Evolutionary conservation across 768 basidiomycete genomes (phyloP), one percentile per base, ranked within the genome.

Genomic region (Mycena kentingensis): DNA sequence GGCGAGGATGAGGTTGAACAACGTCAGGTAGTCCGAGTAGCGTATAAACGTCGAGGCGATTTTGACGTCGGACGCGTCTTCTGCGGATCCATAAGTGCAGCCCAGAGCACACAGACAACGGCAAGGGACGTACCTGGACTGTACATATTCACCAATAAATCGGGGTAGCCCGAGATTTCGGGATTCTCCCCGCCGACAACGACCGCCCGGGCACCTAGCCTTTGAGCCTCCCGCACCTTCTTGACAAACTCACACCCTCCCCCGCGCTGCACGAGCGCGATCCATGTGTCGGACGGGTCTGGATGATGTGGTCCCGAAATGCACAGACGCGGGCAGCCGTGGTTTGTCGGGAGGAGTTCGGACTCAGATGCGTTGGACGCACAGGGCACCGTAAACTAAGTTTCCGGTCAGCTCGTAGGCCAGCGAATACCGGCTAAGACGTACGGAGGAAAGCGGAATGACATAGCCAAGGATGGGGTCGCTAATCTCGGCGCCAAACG

Each of bases 31-130:
- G 60, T 93, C 89, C 31, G 88, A 80, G 60, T 85, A 88, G 45
- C 82, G 89, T 69, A 98, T 90, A 70, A 92, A 98, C 2, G 91
- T 90, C 0, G 93, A 85, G 0, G 93, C 80, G 60, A 93, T 94
- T 43, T 66, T 74, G 55, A 98, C 84, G 64, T 93, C 90, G 21
- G 88, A 86, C 2, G 94, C 82, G 64, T 96, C 93, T 63, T 83
- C 93, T 91, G 56, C 51, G 44, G 53, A 32, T 27, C 47, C 22
- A 56, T 38, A 37, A 52, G 51, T 39, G 22, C 37, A 11, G 29
- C 49, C 44, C 6, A 55, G 21, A 36, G 35, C 53, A 41, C 46
- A 46, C 46, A 19, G 43, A 43, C 25, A 41, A 46, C 32, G 22
- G 29, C 39, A 64, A n/a, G n/a, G n/a, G 53, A 64, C 78, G 47